A percentile compares a stretch with the other conserved stretches of the same genome.
Evolutionary conservation across 2,329 filamentous ascomycete genomes (phyloP).

Genomic region (Stagonosporopsis rhizophila): DNA sequence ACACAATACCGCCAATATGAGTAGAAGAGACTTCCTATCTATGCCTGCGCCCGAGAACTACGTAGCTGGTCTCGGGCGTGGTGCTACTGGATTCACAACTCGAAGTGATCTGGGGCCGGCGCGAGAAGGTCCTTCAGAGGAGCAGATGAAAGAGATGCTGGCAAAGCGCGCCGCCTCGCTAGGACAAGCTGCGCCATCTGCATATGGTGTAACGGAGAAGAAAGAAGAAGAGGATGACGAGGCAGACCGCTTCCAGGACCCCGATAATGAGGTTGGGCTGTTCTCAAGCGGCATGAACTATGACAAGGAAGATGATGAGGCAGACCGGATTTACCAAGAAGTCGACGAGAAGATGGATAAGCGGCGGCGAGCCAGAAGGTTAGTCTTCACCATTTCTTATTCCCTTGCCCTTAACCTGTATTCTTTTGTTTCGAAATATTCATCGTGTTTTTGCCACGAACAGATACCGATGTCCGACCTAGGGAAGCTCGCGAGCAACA

Average conservation of each 20-base stretch:
- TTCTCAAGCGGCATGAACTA: slow-evolving; percentile 91
- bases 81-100: slow-evolving; percentile 97
- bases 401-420: slow-evolving; percentile 21
- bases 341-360: slow-evolving; percentile 98
- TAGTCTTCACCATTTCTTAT: slow-evolving; percentile 57
- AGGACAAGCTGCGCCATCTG: slow-evolving; percentile 72
- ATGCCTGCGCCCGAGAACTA: slow-evolving; percentile 72
- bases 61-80: slow-evolving; percentile 94
- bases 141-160: slow-evolving; percentile 97
- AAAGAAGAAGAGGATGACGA: slow-evolving; percentile 76
- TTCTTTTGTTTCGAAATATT: slow-evolving; percentile 58
- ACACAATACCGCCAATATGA: slow-evolving; percentile 55
- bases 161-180: slow-evolving; percentile 90
- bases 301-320: slow-evolving; percentile 97
- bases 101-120: slow-evolving; percentile 95
- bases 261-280: slow-evolving; percentile 94
- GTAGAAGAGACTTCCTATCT: slow-evolving; percentile 83
- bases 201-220: slow-evolving; percentile 72
- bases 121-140: slow-evolving; percentile 92
- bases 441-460: slow-evolving; percentile 71
- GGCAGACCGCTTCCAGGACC: slow-evolving; percentile 87
- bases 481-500: slow-evolving; percentile 94
- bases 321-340: slow-evolving; percentile 92
- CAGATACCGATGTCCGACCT: slow-evolving; percentile 77
- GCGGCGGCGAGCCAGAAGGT: slow-evolving; percentile 85